Conservation (phyloP, 768 basidiomycete genomes). For the Pisolithus tinctorius region DNA sequence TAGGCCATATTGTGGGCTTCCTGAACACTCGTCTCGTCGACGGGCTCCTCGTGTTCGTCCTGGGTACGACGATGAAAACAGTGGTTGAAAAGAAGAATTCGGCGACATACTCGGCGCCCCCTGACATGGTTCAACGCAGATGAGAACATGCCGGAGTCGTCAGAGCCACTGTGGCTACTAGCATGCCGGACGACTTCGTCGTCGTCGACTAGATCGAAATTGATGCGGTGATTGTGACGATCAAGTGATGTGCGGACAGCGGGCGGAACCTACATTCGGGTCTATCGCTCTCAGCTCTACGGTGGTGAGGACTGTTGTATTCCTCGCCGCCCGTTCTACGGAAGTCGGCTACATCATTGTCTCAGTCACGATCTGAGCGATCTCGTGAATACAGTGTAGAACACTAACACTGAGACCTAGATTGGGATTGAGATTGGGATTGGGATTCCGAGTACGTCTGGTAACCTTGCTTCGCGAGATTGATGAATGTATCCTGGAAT, state of each 20-base stretch:
- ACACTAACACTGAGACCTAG: background rate
- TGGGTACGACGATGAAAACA: conserved; percentile 17
- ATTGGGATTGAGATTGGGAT: background rate
- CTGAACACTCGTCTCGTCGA: conserved; percentile 62
- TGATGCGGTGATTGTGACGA: conserved; percentile 4
- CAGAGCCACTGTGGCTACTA: conserved; percentile 42
- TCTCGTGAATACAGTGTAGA: background rate
- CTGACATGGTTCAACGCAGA: conserved; percentile 47
- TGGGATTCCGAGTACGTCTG: conserved; percentile 38
- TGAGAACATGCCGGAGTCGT: conserved; percentile 36
- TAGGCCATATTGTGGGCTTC: conserved; percentile 61
- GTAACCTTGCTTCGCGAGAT: conserved; percentile 63
- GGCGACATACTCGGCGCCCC: conserved; percentile 28
- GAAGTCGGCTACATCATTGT: conserved; percentile 31
- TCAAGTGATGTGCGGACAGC: background rate
- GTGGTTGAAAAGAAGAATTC: background rate
- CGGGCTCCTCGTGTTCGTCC: conserved; percentile 36
- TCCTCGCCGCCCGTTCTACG: conserved; percentile 59
- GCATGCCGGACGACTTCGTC: conserved; percentile 50
- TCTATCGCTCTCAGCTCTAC: conserved; percentile 12
- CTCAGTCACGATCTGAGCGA: conserved; percentile 6
- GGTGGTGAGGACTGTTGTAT: conserved; percentile 51
- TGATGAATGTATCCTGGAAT: conserved; percentile 56
- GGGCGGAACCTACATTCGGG: conserved; percentile 18
- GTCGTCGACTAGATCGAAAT: conserved; percentile 46